phyloP scores from a whole-genome alignment of 2,329 filamentous ascomycete genomes.

The Hypoxylon sp. region DNA sequence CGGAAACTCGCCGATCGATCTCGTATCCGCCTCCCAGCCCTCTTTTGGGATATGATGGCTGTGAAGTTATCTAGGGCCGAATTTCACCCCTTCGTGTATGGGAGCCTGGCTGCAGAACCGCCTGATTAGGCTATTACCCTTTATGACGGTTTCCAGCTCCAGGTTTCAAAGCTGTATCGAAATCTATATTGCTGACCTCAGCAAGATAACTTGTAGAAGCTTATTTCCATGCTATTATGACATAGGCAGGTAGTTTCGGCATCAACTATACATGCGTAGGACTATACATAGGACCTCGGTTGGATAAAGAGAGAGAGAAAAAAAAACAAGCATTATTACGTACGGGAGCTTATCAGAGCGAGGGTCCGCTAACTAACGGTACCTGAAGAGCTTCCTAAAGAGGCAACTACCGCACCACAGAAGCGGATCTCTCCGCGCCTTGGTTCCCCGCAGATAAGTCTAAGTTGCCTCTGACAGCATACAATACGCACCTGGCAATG shows the following conservation, averaged over 20 bases:
- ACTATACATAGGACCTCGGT: background rate
- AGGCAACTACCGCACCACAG: conserved; percentile 14
- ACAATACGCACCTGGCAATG: background rate
- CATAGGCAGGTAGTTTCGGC: background rate
- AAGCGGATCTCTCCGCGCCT: conserved; percentile 10
- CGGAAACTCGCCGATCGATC: conserved; percentile 11
- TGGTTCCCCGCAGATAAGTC: conserved; percentile 38
- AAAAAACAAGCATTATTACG: background rate
- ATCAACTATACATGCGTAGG: background rate
- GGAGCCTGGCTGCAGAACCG: background rate
- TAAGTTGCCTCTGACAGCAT: background rate
- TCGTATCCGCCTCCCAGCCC: conserved; percentile 10
- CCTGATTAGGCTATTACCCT: background rate
- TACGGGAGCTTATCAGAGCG: conserved; percentile 26
- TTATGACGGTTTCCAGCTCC: background rate
- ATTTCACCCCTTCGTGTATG: background rate
- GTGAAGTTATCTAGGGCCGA: conserved; percentile 3
- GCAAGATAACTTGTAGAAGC: conserved; percentile 8
- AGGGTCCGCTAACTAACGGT: conserved; percentile 21
- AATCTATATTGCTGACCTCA: background rate
- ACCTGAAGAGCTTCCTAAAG: conserved; percentile 38
- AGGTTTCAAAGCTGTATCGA: background rate
- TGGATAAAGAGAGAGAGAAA: background rate
- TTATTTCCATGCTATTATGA: background rate
- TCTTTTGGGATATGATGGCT: conserved; percentile 5